A percentile compares a stretch with the other conserved stretches of the same genome.
These are phyloP conservation scores for Didymosphaeria variabile DNA, from an alignment of 2,329 filamentous ascomycete genomes.

Conservation along the genomic window DNA sequence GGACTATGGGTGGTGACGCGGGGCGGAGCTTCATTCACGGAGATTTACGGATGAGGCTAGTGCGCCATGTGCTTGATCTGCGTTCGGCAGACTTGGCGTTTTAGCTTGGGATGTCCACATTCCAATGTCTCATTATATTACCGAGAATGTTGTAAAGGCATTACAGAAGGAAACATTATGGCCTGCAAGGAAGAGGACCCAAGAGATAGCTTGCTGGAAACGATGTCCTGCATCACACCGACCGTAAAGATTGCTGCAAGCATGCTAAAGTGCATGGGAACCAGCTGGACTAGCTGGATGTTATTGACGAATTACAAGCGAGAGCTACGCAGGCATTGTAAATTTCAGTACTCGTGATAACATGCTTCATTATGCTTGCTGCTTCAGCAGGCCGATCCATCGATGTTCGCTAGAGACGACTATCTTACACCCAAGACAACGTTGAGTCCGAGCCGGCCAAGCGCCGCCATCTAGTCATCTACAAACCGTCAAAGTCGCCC, in stretches of 20 bases:
- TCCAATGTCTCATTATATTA: not conserved
- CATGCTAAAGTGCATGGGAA: not conserved
- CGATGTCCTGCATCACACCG: not conserved
- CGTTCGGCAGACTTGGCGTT: conserved; percentile 4
- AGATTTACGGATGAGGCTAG: conserved; percentile 35
- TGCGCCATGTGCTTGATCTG: conserved; percentile 16
- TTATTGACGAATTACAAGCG: too few relatives aligned
- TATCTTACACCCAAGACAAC: conserved; percentile 31
- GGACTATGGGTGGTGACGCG: conserved; percentile 22
- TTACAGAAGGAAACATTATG: not conserved
- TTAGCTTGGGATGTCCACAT: conserved; percentile 3
- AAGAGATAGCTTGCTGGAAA: not conserved
- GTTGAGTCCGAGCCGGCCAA: conserved; percentile 8
- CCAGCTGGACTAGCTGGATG: not conserved
- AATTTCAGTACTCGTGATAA: not conserved
- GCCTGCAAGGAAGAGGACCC: not conserved
- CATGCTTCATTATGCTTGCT: conserved; percentile 33
- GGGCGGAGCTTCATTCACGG: conserved; percentile 39
- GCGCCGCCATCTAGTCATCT: conserved; percentile 41
- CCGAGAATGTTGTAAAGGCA: not conserved
- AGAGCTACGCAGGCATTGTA: not conserved
- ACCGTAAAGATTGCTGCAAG: not conserved
- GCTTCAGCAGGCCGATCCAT: conserved; percentile 28
- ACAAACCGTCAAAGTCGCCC: conserved; percentile 96
- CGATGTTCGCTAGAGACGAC: conserved; percentile 29